Base-by-base conservation (phyloP, 768 basidiomycete species). In the Mycena maculata region DNA sequence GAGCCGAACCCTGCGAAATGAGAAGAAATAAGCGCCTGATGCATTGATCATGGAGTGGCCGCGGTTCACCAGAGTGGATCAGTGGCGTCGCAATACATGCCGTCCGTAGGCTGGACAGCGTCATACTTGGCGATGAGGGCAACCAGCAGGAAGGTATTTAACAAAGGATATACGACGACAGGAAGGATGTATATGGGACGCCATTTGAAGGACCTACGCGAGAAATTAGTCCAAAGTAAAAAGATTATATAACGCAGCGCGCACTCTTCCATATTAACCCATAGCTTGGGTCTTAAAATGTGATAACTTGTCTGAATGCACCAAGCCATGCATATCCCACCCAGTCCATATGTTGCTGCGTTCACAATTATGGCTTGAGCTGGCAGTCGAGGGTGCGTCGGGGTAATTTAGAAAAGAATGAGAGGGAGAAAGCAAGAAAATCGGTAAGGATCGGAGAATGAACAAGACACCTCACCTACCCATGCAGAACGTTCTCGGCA, bases 401-500 rank as follows among this genome's bases (percentile, higher is more conserved):
- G n/a, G n/a, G n/a, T n/a, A n/a, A n/a, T n/a, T n/a, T n/a, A n/a
- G n/a, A n/a, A n/a, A n/a, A n/a, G n/a, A n/a, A n/a, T n/a, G n/a
- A n/a, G n/a, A n/a, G n/a, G n/a, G n/a, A n/a, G n/a, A n/a, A n/a
- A n/a, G n/a, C n/a, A n/a, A n/a, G n/a, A n/a, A n/a, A n/a, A n/a
- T n/a, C n/a, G n/a, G 27, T 54, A 11, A 65, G 33, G 8, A 33
- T 30, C 20, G 28, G 4, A n/a, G 20, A 27, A 42, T 38, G 33
- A 10, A 31, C 16, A 20, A n/a, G 22, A 44, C 20, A 38, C 1
- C 22, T 36, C 27, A 55, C 65, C 20, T 2, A 66, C 65, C 66
- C 16, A 64, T 1, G 20, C 70, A 71, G 38, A 71, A 71, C 3
- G 52, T 31, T 31, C 33, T 30, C 13, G 70, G 70, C 70, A 71